Conservation (phyloP, 2,329 filamentous ascomycete genomes). For the Stemphylium beticola region DNA sequence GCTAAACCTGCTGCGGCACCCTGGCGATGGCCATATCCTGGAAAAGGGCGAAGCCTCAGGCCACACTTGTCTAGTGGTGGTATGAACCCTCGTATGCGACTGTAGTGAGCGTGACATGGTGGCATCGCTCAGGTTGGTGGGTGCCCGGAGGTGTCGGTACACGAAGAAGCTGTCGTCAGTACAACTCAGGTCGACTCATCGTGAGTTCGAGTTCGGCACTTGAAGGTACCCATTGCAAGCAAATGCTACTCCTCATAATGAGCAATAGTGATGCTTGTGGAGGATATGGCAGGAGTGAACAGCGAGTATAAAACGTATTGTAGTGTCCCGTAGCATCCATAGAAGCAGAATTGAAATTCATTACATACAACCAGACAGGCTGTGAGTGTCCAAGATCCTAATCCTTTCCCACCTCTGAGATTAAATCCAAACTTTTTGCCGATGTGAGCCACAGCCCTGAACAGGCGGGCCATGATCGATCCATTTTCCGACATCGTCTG, state of each 20-base stretch:
- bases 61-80: not conserved
- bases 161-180: not conserved
- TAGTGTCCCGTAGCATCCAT: conserved; percentile 1
- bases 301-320: not conserved
- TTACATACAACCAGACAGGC: conserved; percentile 5
- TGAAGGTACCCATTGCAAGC: not conserved
- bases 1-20: not conserved
- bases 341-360: conserved; percentile 10
- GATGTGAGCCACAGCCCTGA: conserved; percentile 32
- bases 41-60: not conserved
- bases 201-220: conserved; percentile 5
- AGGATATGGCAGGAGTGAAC: not conserved
- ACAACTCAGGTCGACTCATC: conserved; percentile 9
- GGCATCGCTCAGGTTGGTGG: too few relatives aligned
- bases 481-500: conserved; percentile 42
- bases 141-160: not conserved
- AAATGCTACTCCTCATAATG: conserved; percentile 1
- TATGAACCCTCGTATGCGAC: not conserved
- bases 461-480: conserved; percentile 30
- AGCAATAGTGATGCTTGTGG: not conserved
- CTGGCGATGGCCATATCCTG: not conserved
- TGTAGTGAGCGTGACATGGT: not conserved
- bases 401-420: conserved; percentile 20
- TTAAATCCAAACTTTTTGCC: conserved; percentile 38
- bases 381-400: conserved; percentile 17